Base-by-base conservation (phyloP, 306 rosid genomes). In the Ochetophila trinervis region DNA sequence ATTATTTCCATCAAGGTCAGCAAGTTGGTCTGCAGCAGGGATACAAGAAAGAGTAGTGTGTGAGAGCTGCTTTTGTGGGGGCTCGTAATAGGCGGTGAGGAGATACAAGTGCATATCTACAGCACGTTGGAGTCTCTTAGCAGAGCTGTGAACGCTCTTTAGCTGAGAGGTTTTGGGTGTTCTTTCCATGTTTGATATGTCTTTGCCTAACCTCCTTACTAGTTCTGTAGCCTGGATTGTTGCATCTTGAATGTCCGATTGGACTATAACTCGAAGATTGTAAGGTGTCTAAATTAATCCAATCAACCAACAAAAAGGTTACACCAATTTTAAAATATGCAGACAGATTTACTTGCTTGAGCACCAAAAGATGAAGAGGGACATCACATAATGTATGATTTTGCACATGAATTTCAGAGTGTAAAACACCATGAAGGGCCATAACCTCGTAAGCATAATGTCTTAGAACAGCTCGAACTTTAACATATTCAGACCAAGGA, bases 391-490 rank as follows among this genome's bases (percentile, higher is more conserved):
- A 68, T 24, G 51, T 16, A 52, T 58, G n/a, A n/a, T n/a, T n/a
- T n/a, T n/a, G n/a, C n/a, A 78, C 96, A 90, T 84, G 91, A 78
- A 89, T 89, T 77, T 83, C 83, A 16, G 96, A 85, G 82, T 89
- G 96, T 3, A 81, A 74, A 60, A 83, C 82, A 49, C 91, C 82
- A 68, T 89, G 86, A 65, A 89, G 88, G 20, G 96, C 83, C 96
- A 89, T 84, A 53, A 89, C 89, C 69, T 89, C 71, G 61, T 79
- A 86, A 63, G 88, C 88, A 86, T 91, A 86, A 50, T 83, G 79
- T 58, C 84, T 68, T 37, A 88, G 62, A 36, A 83, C 91, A 3
- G 84, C 89, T 62, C 84, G 89, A 49, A 88, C 95, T 66, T 81
- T 79, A 40, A 74, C 84, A 68, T 89, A 86, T 61, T 89, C 86